Evolutionary conservation across 306 rosid species (phyloP), one percentile per base, ranked within the genome.

Genomic region (Coriaria nepalensis): DNA sequence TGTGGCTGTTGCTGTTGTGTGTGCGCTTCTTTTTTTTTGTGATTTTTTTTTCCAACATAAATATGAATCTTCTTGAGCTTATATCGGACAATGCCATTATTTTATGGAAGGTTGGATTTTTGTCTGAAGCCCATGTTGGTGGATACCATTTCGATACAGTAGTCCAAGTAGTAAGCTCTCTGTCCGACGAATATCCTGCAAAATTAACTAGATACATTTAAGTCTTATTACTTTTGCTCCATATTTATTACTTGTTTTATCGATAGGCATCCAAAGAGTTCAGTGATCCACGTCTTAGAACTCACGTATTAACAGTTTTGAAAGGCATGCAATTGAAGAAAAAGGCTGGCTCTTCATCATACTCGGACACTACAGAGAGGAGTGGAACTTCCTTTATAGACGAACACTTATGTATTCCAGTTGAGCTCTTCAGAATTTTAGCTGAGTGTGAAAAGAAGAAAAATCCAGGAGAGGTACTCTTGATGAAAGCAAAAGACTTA

Each of bases 41-140:
- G n/a, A 36, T 29, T 10, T 38, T 29, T 53, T 53, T 14, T 29
- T 53, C 13, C 10, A n/a, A 13, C 13, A 15, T 63, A 50, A 42
- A 8, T 52, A 52, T 62, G 34, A 56, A 47, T n/a, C 7, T 45
- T 55, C 15, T 43, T 43, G 37, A 54, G 48, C 47, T 50, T 8
- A 48, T 45, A 52, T 52, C 62, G 40, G 40, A 33, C 52, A 49
- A 10, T 62, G 43, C 49, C 56, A 34, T 63, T 58, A 13, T 53
- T 59, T 45, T 53, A 53, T 70, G 53, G 47, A 69, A 88, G 97
- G 84, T 88, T 62, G 97, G 88, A 46, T 88, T 81, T 68, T 76
- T 88, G 62, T 74, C 95, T 43, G 97, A 83, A 71, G 97, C 95
- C 66, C 97, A 81, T 70, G 49, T 68, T 12, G 95, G 95, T 35